These are phyloP conservation scores for Phytomonas sp. DNA, from an alignment of 208 protist genomes.

Conservation along the genomic window DNA sequence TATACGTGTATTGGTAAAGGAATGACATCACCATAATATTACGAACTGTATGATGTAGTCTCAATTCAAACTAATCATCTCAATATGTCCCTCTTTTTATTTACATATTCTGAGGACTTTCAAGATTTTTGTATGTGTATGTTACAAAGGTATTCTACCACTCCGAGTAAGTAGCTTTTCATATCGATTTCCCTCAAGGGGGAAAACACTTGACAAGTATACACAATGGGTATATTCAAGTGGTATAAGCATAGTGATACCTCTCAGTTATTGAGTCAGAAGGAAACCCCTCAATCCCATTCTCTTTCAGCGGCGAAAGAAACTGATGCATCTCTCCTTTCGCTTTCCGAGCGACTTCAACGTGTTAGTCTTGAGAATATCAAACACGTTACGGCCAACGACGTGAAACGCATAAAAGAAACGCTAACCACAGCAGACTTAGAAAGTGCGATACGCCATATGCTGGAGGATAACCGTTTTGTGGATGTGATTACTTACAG, in stretches of 20 bases:
- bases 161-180: not conserved
- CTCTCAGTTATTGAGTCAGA: not conserved
- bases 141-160: not conserved
- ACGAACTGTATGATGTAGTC: not conserved
- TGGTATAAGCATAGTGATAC: not conserved
- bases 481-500: conserved; percentile 36
- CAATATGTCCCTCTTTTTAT: not conserved
- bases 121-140: not conserved
- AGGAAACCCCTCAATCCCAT: not conserved
- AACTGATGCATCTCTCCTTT: not conserved
- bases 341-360: conserved; percentile 37
- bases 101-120: not conserved
- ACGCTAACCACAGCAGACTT: conserved; percentile 31
- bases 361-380: conserved; percentile 51
- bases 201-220: not conserved
- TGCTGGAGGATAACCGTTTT: conserved; percentile 69
- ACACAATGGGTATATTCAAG: not conserved
- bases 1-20: not conserved
- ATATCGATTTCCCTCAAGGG: not conserved
- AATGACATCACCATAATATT: not conserved
- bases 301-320: conserved; percentile 3
- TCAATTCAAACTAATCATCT: not conserved
- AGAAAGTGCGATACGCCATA: conserved; percentile 27
- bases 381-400: conserved; percentile 32
- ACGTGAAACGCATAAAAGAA: conserved; percentile 32